phyloP scores from a whole-genome alignment of 495 filamentous ascomycete genomes.

The Platismatia glauca region DNA sequence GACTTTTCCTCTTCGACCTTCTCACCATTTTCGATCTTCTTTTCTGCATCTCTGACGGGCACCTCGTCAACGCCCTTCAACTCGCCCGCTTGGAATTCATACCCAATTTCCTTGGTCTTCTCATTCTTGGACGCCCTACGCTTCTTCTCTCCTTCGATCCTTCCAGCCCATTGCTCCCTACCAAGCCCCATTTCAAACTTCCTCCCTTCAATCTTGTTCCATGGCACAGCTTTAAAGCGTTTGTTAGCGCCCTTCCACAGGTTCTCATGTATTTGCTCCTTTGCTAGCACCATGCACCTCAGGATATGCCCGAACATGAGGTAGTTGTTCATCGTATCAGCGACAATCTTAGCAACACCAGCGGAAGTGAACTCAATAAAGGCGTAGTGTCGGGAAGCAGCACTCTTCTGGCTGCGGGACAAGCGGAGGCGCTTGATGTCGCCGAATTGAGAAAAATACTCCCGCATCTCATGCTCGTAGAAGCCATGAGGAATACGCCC shows the following conservation, averaged over 20 bases:
- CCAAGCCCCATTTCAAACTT: conserved; percentile 59
- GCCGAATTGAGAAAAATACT: conserved; percentile 95
- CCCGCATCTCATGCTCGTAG: conserved; percentile 90
- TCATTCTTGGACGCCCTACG: conserved; percentile 55
- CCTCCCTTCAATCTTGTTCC: conserved; percentile 71
- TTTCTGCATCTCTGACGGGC: conserved; percentile 31
- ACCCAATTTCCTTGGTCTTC: conserved; percentile 72
- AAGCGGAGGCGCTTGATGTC: conserved; percentile 71
- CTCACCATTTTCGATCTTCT: conserved; percentile 1
- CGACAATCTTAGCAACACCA: conserved; percentile 78
- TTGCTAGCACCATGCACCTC: conserved; percentile 68
- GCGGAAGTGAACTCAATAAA: conserved; percentile 80
- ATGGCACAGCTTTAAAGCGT: conserved; percentile 78
- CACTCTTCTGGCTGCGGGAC: conserved; percentile 83
- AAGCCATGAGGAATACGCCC: conserved; percentile 90
- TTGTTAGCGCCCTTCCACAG: conserved; percentile 82
- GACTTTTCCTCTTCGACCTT: conserved; percentile 26
- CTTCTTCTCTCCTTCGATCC: conserved; percentile 59
- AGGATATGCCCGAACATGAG: conserved; percentile 88
- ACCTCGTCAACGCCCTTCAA: conserved; percentile 60
- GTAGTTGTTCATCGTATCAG: conserved; percentile 95
- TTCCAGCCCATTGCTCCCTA: conserved; percentile 66
- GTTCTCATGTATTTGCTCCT: conserved; percentile 66
- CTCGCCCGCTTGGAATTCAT: conserved; percentile 68
- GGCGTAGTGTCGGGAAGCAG: conserved; percentile 80